Percentiles rank a stretch among this genome's conserved stretches.
Evolutionary conservation across 345 rosid genomes (phyloP).

Genomic region (Streptanthus diversifolius): DNA sequence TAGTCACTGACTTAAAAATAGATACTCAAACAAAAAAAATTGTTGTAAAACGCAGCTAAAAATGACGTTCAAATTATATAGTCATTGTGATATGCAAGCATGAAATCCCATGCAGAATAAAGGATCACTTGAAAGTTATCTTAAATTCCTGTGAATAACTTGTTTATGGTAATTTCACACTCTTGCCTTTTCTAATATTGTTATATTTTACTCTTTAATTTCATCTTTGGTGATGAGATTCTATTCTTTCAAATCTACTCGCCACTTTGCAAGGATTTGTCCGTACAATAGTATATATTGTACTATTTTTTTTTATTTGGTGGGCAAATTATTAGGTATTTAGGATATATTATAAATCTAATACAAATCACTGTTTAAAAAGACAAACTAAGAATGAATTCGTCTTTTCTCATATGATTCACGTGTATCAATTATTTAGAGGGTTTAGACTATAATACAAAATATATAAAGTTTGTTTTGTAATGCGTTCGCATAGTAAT

Average conservation of each 20-base stretch:
- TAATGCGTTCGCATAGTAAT: not conserved
- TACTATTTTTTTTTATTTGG: not conserved
- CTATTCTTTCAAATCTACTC: conserved; percentile 26
- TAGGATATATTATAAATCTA: no score
- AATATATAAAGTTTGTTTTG: not conserved
- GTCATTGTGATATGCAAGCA: not conserved
- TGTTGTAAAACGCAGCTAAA: not conserved
- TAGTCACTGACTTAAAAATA: not conserved
- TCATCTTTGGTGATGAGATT: conserved; percentile 4
- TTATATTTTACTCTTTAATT: not conserved
- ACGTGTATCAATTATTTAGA: not conserved
- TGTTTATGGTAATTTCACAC: conserved; percentile 6
- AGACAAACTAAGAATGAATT: not conserved
- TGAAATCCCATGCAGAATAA: conserved; percentile 26
- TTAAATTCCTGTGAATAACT: not conserved
- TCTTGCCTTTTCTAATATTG: not conserved
- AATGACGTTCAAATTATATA: conserved; percentile 20
- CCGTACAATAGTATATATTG: conserved; percentile 9
- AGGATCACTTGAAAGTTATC: not conserved
- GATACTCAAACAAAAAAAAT: not conserved
- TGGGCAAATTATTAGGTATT: not conserved
- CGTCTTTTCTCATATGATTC: not conserved
- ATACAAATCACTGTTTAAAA: not conserved
- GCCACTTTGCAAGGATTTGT: conserved; percentile 11
- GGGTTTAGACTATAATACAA: not conserved